Percentiles rank a stretch among this genome's conserved stretches.
These are phyloP conservation scores for Calocybe gambosa DNA, from an alignment of 1,284 basidiomycete species.

Conservation along the genomic window DNA sequence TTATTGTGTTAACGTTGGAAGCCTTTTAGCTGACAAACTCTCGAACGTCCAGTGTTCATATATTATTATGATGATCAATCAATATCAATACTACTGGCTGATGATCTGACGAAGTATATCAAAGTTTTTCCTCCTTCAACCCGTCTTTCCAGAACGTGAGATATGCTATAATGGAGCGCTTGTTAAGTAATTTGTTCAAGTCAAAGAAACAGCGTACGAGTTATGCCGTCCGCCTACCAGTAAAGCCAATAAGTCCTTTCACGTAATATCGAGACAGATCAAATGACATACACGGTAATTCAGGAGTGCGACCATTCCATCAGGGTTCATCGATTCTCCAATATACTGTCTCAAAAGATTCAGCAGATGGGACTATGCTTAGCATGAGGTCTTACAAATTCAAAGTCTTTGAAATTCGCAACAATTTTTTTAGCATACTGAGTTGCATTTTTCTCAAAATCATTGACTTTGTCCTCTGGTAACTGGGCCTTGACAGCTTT, in stretches of 20 bases:
- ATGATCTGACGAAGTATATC: too few relatives aligned
- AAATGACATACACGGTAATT: slow-evolving; percentile 62
- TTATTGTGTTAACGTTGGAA: too few relatives aligned
- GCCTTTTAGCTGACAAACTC: too few relatives aligned
- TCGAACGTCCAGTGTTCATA: too few relatives aligned
- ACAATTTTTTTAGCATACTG: slow-evolving; percentile 85
- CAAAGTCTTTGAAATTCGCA: slow-evolving; percentile 86
- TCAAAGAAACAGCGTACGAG: slow-evolving; percentile 49
- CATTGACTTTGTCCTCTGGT: slow-evolving; percentile 50
- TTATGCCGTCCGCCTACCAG: slow-evolving; percentile 60
- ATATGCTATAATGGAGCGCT: slow-evolving; percentile 54
- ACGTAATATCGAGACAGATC: slow-evolving; percentile 2
- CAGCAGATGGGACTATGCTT: slow-evolving; percentile 14
- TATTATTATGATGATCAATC: too few relatives aligned
- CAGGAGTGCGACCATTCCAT: slow-evolving; percentile 87
- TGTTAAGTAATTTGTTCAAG: not conserved
- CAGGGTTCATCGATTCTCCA: slow-evolving; percentile 81
- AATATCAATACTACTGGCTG: too few relatives aligned
- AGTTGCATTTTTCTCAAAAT: slow-evolving; percentile 82
- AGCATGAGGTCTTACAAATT: slow-evolving; percentile 56
- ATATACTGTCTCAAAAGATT: slow-evolving; percentile 52
- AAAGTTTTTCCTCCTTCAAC: slow-evolving; percentile 71
- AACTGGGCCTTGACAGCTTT: slow-evolving; percentile 46
- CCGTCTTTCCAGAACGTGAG: slow-evolving; percentile 95
- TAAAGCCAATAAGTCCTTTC: slow-evolving; percentile 8